phyloP scores from a whole-genome alignment of 2,329 filamentous ascomycete genomes.

The Pestalotiopsis sp. region DNA sequence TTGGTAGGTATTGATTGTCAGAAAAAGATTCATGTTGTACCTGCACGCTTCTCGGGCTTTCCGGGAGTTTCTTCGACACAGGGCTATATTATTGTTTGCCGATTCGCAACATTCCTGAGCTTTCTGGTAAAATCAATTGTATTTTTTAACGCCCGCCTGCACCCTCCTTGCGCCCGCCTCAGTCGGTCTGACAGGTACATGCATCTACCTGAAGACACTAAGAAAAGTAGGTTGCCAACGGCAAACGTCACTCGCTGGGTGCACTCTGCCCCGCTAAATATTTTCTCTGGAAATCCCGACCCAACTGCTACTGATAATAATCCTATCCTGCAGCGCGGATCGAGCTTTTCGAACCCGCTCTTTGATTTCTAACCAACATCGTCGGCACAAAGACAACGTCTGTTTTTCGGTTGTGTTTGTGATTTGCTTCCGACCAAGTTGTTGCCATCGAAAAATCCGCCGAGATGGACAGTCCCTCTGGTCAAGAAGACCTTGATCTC shows the following conservation, averaged over 20 bases:
- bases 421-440: neutral
- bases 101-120: neutral
- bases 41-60: too few species aligned
- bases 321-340: constrained; percentile 10
- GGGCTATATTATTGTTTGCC: neutral
- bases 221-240: neutral
- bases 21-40: too few species aligned
- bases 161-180: neutral
- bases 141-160: neutral
- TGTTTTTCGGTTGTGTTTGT: neutral
- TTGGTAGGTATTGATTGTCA: too few species aligned
- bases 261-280: constrained; percentile 29
- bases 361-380: neutral
- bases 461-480: constrained; percentile 29
- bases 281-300: constrained; percentile 25
- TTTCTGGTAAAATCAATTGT: neutral
- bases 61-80: neutral
- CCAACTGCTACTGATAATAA: constrained; percentile 18
- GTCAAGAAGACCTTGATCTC: constrained; percentile 57
- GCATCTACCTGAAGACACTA: neutral
- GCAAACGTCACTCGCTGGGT: neutral
- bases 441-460: constrained; percentile 2
- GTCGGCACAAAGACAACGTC: neutral
- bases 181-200: neutral
- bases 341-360: constrained; percentile 2